Percentiles rank a stretch among this genome's conserved stretches.
Evolutionary conservation across 2,329 filamentous ascomycete species (phyloP).

Genomic region (Neofusicoccum kwambonambiense): DNA sequence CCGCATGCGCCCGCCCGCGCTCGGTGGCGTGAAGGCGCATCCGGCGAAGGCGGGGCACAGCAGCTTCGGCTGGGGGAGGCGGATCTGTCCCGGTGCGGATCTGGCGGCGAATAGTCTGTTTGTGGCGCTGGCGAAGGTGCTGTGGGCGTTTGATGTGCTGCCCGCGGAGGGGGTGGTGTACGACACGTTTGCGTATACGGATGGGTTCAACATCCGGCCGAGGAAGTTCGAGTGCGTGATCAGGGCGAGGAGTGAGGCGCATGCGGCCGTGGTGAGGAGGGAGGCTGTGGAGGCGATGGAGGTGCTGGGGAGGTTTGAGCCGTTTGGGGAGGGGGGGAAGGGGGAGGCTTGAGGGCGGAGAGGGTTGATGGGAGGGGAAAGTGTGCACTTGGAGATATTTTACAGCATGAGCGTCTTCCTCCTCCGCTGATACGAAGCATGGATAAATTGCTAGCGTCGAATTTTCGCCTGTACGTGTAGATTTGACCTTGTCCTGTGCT

Average conservation of each 20-base stretch:
- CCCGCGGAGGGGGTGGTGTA: slow-evolving; percentile 31
- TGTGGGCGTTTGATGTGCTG: slow-evolving; percentile 38
- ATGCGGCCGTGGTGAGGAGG: slow-evolving; percentile 29
- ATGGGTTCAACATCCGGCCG: slow-evolving; percentile 43
- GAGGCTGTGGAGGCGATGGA: slow-evolving; percentile 22
- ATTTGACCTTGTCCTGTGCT: too few relatives aligned
- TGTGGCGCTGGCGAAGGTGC: slow-evolving; percentile 33
- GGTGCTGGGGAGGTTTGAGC: slow-evolving; percentile 5
- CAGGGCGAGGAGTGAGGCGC: slow-evolving; percentile 31
- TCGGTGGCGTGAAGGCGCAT: slow-evolving; percentile 16
- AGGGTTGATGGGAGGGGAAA: background rate
- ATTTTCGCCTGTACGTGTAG: too few relatives aligned
- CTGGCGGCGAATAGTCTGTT: slow-evolving; percentile 33
- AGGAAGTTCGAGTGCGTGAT: slow-evolving; percentile 37
- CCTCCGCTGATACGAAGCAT: too few relatives aligned
- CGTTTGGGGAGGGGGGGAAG: background rate
- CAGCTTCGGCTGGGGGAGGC: slow-evolving; percentile 35
- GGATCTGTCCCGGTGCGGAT: slow-evolving; percentile 34
- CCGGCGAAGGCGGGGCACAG: slow-evolving; percentile 34
- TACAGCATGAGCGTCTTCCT: too few relatives aligned
- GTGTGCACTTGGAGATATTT: too few relatives aligned
- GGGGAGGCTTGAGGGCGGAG: background rate
- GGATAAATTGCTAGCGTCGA: too few relatives aligned
- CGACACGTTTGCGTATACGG: slow-evolving; percentile 41
- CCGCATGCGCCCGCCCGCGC: background rate